Evolutionary conservation across 495 filamentous ascomycete genomes (phyloP).

Genomic region (Cetradonia linearis): DNA sequence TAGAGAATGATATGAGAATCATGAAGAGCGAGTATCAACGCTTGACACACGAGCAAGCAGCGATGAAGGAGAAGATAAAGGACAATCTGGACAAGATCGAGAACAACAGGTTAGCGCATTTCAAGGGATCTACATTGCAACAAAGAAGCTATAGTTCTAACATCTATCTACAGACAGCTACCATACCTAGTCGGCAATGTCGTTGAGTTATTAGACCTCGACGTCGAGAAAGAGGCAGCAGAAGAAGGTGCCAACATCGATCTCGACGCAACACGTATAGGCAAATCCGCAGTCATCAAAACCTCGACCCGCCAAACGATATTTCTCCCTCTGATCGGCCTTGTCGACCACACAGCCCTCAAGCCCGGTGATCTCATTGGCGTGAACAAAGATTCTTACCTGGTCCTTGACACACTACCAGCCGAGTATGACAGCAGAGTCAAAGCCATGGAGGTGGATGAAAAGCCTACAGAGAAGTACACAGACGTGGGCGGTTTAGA

Average conservation of each 20-base stretch:
- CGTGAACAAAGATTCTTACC: constrained; percentile 98
- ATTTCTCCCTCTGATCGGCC: constrained; percentile 93
- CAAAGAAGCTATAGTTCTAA: constrained; percentile 13
- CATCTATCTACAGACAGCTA: constrained; percentile 57
- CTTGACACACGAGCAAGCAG: constrained; percentile 84
- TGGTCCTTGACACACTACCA: constrained; percentile 94
- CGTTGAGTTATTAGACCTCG: constrained; percentile 90
- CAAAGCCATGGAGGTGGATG: constrained; percentile 99
- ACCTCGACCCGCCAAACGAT: constrained; percentile 99
- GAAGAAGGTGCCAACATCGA: constrained; percentile 99
- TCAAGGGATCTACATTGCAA: neutral
- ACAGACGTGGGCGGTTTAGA: constrained; percentile 93
- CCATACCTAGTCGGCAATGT: constrained; percentile 98
- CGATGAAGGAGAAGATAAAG: constrained; percentile 97
- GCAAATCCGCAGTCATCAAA: constrained; percentile 99
- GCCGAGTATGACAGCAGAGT: constrained; percentile 99
- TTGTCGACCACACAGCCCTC: constrained; percentile 87
- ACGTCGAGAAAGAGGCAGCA: constrained; percentile 87
- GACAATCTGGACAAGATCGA: constrained; percentile 98
- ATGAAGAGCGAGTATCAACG: constrained; percentile 97
- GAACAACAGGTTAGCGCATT: constrained; percentile 72
- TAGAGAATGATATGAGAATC: constrained; percentile 95
- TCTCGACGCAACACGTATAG: constrained; percentile 89
- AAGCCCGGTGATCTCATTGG: constrained; percentile 95
- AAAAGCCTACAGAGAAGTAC: constrained; percentile 99